Evolutionary conservation across 2,329 filamentous ascomycete genomes (phyloP), one percentile per base, ranked within the genome.

Genomic region (Neofusicoccum kwambonambiense): DNA sequence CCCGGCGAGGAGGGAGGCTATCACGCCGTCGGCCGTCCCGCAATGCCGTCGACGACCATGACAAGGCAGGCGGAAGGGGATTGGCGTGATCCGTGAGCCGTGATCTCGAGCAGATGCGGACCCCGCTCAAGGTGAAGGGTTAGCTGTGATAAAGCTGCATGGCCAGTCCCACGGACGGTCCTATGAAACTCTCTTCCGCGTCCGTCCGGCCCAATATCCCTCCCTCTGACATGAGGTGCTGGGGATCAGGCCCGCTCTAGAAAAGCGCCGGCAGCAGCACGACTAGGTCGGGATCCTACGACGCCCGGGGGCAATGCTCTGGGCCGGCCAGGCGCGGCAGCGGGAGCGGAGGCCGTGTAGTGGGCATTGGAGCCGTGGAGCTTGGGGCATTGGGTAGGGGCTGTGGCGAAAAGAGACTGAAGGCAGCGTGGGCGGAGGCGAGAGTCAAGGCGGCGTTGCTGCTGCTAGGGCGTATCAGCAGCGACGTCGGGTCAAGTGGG

Each of bases 91-190:
- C 72, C 74, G 68, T 69, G 73, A 69, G 72, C 73, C 70, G 70
- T 70, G 69, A 68, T 69, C 72, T 67, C 67, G 69, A 67, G 69
- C 69, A 70, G 70, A 47, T 22, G 61, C 45, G 70, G 70, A 76
- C 74, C 75, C 75, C 76, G 73, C 75, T 73, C 72, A 69, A 41
- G 42, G 56, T 45, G 41, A 45, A 47, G 56, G 56, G 42, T 44
- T 47, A 68, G 69, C 68, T 67, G 71, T 77, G 76, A 77, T 77
- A 73, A 70, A 74, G 71, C 67, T 75, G 76, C 76, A 78, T 77
- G 73, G 67, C 72, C 71, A 71, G 73, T 73, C 70, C 56, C 47
- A 60, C 56, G 31, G 56, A 22, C 41, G 31, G 67, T 72, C 75
- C 74, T 76, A 69, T 76, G 75, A 76, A 68, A 71, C 68, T 51